Base-by-base conservation (phyloP, 768 basidiomycete species). In the Exidia glandulosa region DNA sequence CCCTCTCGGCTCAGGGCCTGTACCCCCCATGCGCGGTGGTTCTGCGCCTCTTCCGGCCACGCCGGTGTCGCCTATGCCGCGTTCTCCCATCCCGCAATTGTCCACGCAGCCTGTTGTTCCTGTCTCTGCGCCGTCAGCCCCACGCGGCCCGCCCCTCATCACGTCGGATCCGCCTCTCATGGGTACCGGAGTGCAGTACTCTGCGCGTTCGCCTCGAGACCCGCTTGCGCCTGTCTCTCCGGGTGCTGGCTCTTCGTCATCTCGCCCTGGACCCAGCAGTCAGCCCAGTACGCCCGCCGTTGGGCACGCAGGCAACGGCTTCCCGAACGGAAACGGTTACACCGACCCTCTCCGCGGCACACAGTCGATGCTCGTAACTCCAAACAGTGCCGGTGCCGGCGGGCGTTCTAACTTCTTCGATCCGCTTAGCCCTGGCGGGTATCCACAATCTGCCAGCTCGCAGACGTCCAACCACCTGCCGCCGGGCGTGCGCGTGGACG, bases 241-340 rank as follows among this genome's bases (percentile, higher is more conserved):
- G 19, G 77, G 72, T 33, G 79, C 85, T 3, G 83, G 84, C 12
- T 78, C 86, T 2, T 83, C 83, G 7, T 72, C 75, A 1, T 74
- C 77, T 6, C 66, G 65, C 66, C 36, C 74, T 70, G 30, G 63
- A 66, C 31, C 60, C 70, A 2, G 65, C 70, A 25, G 63, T 70
- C 16, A 65, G 69, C 9, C 69, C 72, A 2, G 69, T 74, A 14
- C 59, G 63, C 27, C 60, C 63, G 55, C 64, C 60, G 50, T 59
- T 62, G 60, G 32, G 65, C 59, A 23, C 65, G 36, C 19, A 37
- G 9, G 10, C 36, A 19, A 37, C 9, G 9, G 19, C 36, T 19
- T 37, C 36, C 36, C 50, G 19, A 12, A 27, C 27, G 30, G 25
- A 25, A 54, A 54, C 50, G 50, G 50, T 1, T 31, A 54, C 50